These are phyloP conservation scores for Lolium multiflorum DNA, from an alignment of 176 grass and related monocot species.

Conservation along the genomic window DNA sequence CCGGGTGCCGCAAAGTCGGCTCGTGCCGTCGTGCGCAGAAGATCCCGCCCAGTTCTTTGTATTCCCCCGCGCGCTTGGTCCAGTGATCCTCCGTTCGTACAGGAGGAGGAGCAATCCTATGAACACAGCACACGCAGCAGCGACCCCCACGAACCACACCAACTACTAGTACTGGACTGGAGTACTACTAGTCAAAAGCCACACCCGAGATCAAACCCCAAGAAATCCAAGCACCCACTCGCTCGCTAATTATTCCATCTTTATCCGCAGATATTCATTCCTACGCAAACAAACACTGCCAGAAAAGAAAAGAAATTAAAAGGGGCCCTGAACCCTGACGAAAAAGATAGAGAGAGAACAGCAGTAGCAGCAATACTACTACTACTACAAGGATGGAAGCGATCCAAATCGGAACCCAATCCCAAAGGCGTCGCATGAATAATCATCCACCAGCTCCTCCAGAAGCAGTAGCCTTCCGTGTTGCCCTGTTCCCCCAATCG, in stretches of 20 bases:
- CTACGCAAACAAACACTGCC: neutral
- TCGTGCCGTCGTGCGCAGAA: slow-evolving; percentile 1
- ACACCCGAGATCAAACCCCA: slow-evolving; percentile 60
- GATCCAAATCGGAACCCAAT: slow-evolving; percentile 71
- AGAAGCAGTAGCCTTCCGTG: slow-evolving; percentile 14
- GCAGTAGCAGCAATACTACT: neutral
- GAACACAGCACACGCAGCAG: slow-evolving; percentile 40
- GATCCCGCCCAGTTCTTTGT: slow-evolving; percentile 54
- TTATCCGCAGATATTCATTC: slow-evolving; percentile 29
- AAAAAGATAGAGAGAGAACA: slow-evolving; percentile 27
- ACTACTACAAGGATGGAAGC: slow-evolving; percentile 46
- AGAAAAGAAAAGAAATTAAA: slow-evolving; percentile 42
- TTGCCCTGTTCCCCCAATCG: slow-evolving; percentile 51
- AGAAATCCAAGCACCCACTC: slow-evolving; percentile 55
- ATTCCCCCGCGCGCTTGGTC: slow-evolving; percentile 43
- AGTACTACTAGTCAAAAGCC: slow-evolving; percentile 39
- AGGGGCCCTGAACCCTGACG: slow-evolving; percentile 22
- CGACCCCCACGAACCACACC: slow-evolving; percentile 31
- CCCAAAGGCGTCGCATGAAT: slow-evolving; percentile 54
- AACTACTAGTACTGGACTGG: neutral
- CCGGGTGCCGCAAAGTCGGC: neutral
- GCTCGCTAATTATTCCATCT: slow-evolving; percentile 30
- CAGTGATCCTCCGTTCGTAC: slow-evolving; percentile 46
- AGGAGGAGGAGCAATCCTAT: slow-evolving; percentile 44
- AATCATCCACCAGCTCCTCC: slow-evolving; percentile 34